Percentiles rank a stretch among this genome's conserved stretches.
Evolutionary conservation across 305 asterid species (phyloP).

Genomic region (Fraxinus ornus): DNA sequence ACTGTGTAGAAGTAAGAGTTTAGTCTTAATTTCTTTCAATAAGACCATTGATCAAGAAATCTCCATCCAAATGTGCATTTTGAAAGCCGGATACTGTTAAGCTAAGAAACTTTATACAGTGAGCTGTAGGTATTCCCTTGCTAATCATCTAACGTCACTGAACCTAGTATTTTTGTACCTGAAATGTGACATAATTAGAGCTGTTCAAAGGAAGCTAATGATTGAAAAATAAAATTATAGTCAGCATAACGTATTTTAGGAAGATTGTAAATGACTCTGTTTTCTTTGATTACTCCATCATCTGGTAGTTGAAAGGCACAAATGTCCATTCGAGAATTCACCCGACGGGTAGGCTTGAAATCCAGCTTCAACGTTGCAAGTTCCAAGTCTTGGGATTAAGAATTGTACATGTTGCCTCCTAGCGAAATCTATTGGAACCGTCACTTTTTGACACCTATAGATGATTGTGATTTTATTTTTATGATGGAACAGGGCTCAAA

Average conservation of each 20-base stretch:
- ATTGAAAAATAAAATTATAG: neutral
- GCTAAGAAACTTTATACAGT: neutral
- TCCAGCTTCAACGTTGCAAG: neutral
- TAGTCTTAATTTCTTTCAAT: neutral
- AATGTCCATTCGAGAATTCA: neutral
- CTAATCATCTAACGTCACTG: neutral
- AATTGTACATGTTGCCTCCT: neutral
- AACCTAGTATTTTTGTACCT: neutral
- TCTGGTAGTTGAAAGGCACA: neutral
- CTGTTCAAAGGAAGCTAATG: neutral
- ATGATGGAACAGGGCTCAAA: conserved; percentile 62
- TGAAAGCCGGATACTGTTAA: neutral
- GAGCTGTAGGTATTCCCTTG: neutral
- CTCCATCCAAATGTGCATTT: neutral
- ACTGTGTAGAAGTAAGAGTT: neutral
- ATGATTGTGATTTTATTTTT: neutral
- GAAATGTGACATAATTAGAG: neutral
- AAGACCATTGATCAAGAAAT: neutral
- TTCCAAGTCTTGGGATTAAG: neutral
- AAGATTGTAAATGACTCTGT: neutral
- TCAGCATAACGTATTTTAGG: neutral
- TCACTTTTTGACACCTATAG: neutral
- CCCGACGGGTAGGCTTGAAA: neutral
- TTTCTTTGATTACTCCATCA: neutral
- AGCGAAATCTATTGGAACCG: neutral